phyloP scores from a whole-genome alignment of 306 rosid genomes.

The Sicyos baderoa region DNA sequence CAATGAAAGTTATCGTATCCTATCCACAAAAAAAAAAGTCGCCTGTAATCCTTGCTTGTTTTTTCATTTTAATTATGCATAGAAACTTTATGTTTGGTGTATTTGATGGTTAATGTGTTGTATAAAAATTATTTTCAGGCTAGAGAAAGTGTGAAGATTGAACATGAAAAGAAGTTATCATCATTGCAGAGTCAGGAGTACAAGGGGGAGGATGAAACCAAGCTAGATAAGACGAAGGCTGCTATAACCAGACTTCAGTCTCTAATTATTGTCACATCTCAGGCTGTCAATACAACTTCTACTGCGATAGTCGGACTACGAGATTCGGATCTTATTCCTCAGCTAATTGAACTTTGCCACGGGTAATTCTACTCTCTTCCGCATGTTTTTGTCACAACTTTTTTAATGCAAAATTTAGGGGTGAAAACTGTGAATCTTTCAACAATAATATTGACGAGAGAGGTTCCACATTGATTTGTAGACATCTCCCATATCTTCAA shows the following conservation, averaged over 20 bases:
- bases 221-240: constrained; percentile 84
- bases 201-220: constrained; percentile 83
- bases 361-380: constrained; percentile 48
- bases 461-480: too few species aligned
- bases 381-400: constrained; percentile 13
- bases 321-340: constrained; percentile 90
- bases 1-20: too few species aligned
- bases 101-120: constrained; percentile 28
- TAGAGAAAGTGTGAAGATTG: constrained; percentile 91
- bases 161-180: constrained; percentile 74
- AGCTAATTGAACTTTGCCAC: constrained; percentile 83
- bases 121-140: constrained; percentile 40
- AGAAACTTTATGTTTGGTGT: constrained; percentile 23
- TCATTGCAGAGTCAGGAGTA: constrained; percentile 76
- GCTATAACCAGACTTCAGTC: constrained; percentile 79
- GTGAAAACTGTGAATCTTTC: background rate
- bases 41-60: background rate
- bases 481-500: too few species aligned
- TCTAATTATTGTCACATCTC: constrained; percentile 78
- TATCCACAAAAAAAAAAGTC: too few species aligned
- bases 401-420: background rate
- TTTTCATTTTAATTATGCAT: constrained; percentile 28
- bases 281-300: constrained; percentile 92
- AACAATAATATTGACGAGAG: too few species aligned
- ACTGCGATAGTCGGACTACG: constrained; percentile 66